These are phyloP conservation scores for Nemania sp. DNA, from an alignment of 2,329 filamentous ascomycete species.

Conservation along the genomic window DNA sequence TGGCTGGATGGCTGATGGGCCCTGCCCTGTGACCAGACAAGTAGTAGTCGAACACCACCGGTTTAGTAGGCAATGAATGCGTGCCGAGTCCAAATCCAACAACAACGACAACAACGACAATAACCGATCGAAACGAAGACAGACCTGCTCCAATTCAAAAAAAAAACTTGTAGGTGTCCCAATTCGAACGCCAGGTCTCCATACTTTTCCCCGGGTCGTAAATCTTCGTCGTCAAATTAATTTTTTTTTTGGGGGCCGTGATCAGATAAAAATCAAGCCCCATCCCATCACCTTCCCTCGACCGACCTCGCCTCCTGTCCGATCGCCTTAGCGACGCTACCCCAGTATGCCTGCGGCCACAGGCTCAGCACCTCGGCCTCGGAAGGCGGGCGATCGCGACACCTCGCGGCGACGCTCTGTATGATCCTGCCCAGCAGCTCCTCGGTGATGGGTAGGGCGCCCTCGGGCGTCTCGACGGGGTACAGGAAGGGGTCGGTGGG, in stretches of 20 bases:
- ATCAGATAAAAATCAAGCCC: neutral
- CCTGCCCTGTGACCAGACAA: too few relatives aligned
- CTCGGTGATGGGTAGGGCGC: conserved; percentile 63
- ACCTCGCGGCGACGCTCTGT: conserved; percentile 64
- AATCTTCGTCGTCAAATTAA: conserved; percentile 20
- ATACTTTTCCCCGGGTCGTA: conserved; percentile 15
- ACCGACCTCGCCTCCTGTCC: conserved; percentile 36
- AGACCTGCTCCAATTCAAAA: conserved; percentile 1
- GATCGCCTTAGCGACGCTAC: conserved; percentile 59
- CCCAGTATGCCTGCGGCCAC: conserved; percentile 67
- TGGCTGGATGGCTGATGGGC: too few relatives aligned
- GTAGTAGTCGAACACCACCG: too few relatives aligned
- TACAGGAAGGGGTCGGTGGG: conserved; percentile 67
- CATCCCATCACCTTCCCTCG: conserved; percentile 9
- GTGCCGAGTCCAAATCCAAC: neutral
- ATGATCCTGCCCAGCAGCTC: conserved; percentile 66
- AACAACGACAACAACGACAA: neutral
- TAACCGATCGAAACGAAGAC: neutral
- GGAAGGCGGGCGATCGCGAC: conserved; percentile 61
- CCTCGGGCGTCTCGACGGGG: conserved; percentile 60
- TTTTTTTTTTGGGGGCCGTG: neutral
- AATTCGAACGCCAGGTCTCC: conserved; percentile 12
- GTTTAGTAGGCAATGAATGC: too few relatives aligned
- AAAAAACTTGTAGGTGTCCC: neutral
- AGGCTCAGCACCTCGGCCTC: conserved; percentile 59